Evolutionary conservation across 495 filamentous ascomycete genomes (phyloP).

Genomic region (Aspergillus panamensis): DNA sequence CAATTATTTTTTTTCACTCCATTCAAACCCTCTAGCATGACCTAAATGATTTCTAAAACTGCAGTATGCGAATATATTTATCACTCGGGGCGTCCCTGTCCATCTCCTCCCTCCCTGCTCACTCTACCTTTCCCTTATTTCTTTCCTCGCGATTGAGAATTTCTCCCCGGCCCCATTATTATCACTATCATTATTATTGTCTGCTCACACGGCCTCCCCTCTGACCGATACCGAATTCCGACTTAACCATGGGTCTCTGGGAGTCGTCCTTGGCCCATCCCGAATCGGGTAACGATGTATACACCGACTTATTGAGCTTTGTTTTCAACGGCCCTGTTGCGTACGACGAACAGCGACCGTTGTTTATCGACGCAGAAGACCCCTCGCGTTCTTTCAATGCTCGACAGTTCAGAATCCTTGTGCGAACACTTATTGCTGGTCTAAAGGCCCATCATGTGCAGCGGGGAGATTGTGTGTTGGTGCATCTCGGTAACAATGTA

Average conservation of each 20-base stretch:
- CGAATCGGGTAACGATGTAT: slow-evolving; percentile 24
- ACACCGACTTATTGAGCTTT: slow-evolving; percentile 44
- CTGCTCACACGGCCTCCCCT: slow-evolving; percentile 3
- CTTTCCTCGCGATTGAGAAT: background rate
- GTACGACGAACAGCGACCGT: slow-evolving; percentile 37
- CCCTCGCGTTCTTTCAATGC: slow-evolving; percentile 52
- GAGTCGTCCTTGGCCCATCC: slow-evolving; percentile 27
- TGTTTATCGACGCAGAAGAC: slow-evolving; percentile 57
- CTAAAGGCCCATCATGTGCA: slow-evolving; percentile 51
- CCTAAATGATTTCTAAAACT: slow-evolving; percentile 17
- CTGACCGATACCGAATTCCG: slow-evolving; percentile 10
- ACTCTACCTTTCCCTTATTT: background rate
- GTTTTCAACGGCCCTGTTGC: slow-evolving; percentile 34
- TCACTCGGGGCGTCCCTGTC: slow-evolving; percentile 17
- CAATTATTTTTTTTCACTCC: slow-evolving; percentile 8
- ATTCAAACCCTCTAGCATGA: slow-evolving; percentile 19
- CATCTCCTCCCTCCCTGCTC: background rate
- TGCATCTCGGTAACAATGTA: slow-evolving; percentile 62
- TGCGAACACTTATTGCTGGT: slow-evolving; percentile 54
- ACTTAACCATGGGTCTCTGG: slow-evolving; percentile 34
- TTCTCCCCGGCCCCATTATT: background rate
- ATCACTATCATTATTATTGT: background rate
- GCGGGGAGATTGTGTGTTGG: slow-evolving; percentile 55
- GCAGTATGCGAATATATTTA: slow-evolving; percentile 24
- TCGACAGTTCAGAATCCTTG: slow-evolving; percentile 44